Conservation (phyloP, 495 filamentous ascomycete species). For the Aspergillus cristatus region DNA sequence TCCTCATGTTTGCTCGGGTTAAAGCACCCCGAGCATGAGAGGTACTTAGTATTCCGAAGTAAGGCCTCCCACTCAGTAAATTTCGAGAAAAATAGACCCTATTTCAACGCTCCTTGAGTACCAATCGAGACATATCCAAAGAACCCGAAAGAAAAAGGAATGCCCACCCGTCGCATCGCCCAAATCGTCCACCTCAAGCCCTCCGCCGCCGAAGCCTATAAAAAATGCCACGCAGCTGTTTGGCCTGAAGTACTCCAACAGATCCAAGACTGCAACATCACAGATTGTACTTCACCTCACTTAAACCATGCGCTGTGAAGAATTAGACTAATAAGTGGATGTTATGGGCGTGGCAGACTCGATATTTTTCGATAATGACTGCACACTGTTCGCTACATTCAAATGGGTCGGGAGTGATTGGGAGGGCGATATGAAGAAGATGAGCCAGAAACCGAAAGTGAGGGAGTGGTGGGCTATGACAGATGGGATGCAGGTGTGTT, state of each 20-base stretch:
- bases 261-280: slow-evolving; percentile 64
- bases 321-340: too few relatives aligned
- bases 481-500: slow-evolving; percentile 55
- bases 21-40: slow-evolving; percentile 21
- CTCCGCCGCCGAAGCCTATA: slow-evolving; percentile 54
- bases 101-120: too few relatives aligned
- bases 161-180: slow-evolving; percentile 43
- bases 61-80: too few relatives aligned
- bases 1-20: slow-evolving; percentile 12
- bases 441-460: slow-evolving; percentile 60
- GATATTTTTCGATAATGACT: slow-evolving; percentile 58
- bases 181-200: slow-evolving; percentile 66
- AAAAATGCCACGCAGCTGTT: slow-evolving; percentile 58
- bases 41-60: too few relatives aligned
- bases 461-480: slow-evolving; percentile 75
- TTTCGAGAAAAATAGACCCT: too few relatives aligned
- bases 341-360: slow-evolving; percentile 39
- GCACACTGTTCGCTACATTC: slow-evolving; percentile 61
- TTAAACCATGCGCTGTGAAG: too few relatives aligned
- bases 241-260: slow-evolving; percentile 68
- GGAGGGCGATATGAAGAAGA: slow-evolving; percentile 60
- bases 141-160: slow-evolving; percentile 5
- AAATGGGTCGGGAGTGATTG: slow-evolving; percentile 66
- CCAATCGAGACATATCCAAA: neutral
- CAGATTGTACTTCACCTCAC: slow-evolving; percentile 44